phyloP scores from a whole-genome alignment of 2,329 filamentous ascomycete genomes.

The Aureobasidium sp. region DNA sequence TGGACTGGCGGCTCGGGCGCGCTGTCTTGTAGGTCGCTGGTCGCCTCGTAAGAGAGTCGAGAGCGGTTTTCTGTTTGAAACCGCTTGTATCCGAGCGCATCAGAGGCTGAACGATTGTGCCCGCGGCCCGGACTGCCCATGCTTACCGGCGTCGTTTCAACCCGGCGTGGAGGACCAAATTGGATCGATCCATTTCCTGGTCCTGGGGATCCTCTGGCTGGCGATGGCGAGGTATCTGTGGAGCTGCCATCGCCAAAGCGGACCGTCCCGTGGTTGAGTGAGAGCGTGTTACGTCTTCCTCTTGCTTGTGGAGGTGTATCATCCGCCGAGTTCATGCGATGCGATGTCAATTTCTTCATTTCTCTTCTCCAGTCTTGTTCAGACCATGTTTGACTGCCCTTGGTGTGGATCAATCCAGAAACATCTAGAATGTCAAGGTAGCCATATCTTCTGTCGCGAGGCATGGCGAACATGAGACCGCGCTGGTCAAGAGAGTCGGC shows the following conservation, averaged over 20 bases:
- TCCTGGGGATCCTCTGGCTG: constrained; percentile 37
- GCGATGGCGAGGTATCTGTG: constrained; percentile 38
- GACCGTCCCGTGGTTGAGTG: constrained; percentile 29
- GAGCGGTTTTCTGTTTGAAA: constrained; percentile 35
- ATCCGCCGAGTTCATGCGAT: constrained; percentile 55
- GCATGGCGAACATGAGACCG: constrained; percentile 98
- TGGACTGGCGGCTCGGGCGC: constrained; percentile 38
- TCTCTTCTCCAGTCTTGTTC: constrained; percentile 86
- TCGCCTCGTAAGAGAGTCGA: constrained; percentile 32
- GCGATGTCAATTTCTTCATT: constrained; percentile 79
- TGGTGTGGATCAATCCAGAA: constrained; percentile 66
- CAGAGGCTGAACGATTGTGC: constrained; percentile 45
- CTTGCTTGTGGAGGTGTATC: constrained; percentile 12
- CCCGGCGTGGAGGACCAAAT: constrained; percentile 30
- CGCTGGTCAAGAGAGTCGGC: constrained; percentile 80
- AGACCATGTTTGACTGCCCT: constrained; percentile 69
- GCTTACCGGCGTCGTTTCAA: constrained; percentile 37
- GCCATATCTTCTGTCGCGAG: constrained; percentile 76
- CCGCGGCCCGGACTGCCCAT: constrained; percentile 21
- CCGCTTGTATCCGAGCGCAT: constrained; percentile 38
- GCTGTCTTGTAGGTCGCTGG: constrained; percentile 22
- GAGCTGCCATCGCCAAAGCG: constrained; percentile 39
- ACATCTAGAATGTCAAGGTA: constrained; percentile 89
- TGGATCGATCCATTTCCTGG: constrained; percentile 25
- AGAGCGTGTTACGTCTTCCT: constrained; percentile 19